Percentiles rank a stretch among this genome's conserved stretches.
Conservation (phyloP, 805 yeast species). For the Candida argentea region DNA sequence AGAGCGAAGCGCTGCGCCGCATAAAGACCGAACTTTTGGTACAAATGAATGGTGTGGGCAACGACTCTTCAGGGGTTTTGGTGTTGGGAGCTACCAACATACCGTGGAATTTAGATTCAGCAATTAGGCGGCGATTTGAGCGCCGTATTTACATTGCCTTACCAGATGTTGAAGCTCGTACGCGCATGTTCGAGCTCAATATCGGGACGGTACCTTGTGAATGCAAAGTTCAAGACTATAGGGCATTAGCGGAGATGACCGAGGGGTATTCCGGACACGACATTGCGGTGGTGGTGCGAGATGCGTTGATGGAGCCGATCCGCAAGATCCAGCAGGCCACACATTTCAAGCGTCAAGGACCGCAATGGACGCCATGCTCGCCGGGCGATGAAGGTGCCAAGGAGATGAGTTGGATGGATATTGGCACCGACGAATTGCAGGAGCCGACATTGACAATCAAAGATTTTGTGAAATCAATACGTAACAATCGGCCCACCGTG, state of each 20-base stretch:
- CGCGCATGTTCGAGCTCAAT: conserved; percentile 88
- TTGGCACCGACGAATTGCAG: conserved; percentile 76
- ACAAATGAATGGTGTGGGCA: conserved; percentile 99
- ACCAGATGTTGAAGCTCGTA: conserved; percentile 89
- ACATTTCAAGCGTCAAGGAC: conserved; percentile 58
- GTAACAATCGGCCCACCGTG: conserved; percentile 90
- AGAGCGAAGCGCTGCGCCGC: conserved; percentile 91
- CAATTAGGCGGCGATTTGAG: conserved; percentile 93
- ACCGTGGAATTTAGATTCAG: conserved; percentile 98
- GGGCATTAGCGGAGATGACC: conserved; percentile 80
- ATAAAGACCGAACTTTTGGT: conserved; percentile 92
- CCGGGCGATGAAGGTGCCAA: conserved; percentile 87
- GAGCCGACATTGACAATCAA: conserved; percentile 87
- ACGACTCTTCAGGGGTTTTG: conserved; percentile 83
- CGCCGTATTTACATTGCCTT: conserved; percentile 88
- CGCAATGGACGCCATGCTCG: conserved; percentile 79
- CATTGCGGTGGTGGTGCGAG: conserved; percentile 91
- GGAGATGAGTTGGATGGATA: conserved; percentile 91
- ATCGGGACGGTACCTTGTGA: conserved; percentile 85
- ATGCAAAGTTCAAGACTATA: conserved; percentile 62
- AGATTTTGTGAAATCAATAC: conserved; percentile 88
- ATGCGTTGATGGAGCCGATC: conserved; percentile 96
- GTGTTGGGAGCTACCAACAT: conserved; percentile 97
- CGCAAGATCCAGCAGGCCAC: conserved; percentile 93
- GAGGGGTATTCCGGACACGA: conserved; percentile 98